A percentile compares a stretch with the other conserved stretches of the same genome.
These are phyloP conservation scores for Trichoderma reesei DNA, from an alignment of 495 filamentous ascomycete genomes.

Conservation along the genomic window DNA sequence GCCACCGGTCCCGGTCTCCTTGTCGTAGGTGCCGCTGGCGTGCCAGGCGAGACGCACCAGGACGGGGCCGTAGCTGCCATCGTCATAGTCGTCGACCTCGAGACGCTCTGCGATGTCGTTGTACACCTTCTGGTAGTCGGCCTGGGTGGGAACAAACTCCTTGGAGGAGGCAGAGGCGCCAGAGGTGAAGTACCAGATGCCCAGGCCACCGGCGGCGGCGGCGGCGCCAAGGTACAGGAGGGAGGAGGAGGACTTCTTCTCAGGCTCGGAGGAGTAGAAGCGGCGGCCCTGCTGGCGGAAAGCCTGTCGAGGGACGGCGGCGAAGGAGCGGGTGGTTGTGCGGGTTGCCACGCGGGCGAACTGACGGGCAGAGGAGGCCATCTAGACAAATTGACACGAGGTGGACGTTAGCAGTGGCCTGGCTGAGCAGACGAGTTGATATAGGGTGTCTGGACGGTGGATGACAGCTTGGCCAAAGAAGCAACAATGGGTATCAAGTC, in stretches of 20 bases:
- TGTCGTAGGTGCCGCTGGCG: constrained; percentile 80
- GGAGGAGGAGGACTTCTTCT: constrained; percentile 46
- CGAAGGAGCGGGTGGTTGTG: constrained; percentile 39
- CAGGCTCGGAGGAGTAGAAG: constrained; percentile 64
- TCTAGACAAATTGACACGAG: constrained; percentile 19
- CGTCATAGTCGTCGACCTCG: constrained; percentile 90
- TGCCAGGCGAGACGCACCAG: constrained; percentile 82
- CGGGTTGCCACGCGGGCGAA: constrained; percentile 50
- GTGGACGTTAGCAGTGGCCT: neutral
- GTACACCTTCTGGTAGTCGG: constrained; percentile 95
- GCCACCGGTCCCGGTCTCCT: constrained; percentile 80
- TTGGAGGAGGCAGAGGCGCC: constrained; percentile 42
- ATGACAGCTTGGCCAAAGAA: neutral
- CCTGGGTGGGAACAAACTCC: constrained; percentile 62
- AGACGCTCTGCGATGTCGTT: constrained; percentile 70
- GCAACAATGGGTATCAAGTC: neutral
- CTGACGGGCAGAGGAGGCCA: constrained; percentile 39
- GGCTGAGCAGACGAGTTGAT: neutral
- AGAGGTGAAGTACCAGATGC: constrained; percentile 59
- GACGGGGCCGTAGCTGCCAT: constrained; percentile 91
- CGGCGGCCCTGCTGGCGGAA: constrained; percentile 59
- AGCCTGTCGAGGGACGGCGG: constrained; percentile 43
- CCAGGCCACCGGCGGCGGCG: constrained; percentile 53
- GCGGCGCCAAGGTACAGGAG: constrained; percentile 34
- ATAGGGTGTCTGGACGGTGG: neutral